phyloP scores from a whole-genome alignment of 1,284 basidiomycete genomes.

The Peniophora sp. region DNA sequence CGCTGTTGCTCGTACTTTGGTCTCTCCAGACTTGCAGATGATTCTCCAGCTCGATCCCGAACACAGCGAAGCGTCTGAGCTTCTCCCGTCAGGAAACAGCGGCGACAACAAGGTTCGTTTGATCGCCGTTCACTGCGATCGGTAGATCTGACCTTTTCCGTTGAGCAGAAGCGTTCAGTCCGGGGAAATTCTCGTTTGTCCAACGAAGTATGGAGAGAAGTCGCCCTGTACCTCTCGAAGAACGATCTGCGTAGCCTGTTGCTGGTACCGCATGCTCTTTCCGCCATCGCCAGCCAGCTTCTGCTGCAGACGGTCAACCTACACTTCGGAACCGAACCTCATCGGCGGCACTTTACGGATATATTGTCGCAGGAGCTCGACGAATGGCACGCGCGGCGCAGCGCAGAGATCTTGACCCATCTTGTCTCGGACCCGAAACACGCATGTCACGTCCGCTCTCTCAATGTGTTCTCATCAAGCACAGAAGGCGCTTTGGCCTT shows the following conservation, averaged over 20 bases:
- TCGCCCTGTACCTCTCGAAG: conserved; percentile 51
- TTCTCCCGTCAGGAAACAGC: conserved; percentile 31
- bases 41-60: conserved; percentile 58
- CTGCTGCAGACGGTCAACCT: conserved; percentile 59
- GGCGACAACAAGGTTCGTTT: conserved; percentile 13
- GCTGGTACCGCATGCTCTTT: conserved; percentile 56
- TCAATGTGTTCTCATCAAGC: conserved; percentile 47
- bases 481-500: conserved; percentile 49
- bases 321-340: conserved; percentile 33
- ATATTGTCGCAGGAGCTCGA: conserved; percentile 18
- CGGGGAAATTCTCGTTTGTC: conserved; percentile 13
- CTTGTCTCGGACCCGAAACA: conserved; percentile 56
- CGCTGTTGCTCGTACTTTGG: conserved; percentile 8
- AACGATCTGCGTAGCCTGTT: conserved; percentile 60
- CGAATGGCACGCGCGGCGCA: conserved; percentile 51
- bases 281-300: conserved; percentile 58
- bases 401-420: conserved; percentile 60
- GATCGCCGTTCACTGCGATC: not conserved
- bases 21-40: conserved; percentile 48
- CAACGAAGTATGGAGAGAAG: conserved; percentile 63
- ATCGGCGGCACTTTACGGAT: not conserved
- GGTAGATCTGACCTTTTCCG: conserved; percentile 4
- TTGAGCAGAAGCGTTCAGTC: not conserved
- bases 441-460: conserved; percentile 45
- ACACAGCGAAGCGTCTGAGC: conserved; percentile 55